phyloP scores from a whole-genome alignment of 2,329 filamentous ascomycete genomes.

The Scopulariopsis brevicaulis region DNA sequence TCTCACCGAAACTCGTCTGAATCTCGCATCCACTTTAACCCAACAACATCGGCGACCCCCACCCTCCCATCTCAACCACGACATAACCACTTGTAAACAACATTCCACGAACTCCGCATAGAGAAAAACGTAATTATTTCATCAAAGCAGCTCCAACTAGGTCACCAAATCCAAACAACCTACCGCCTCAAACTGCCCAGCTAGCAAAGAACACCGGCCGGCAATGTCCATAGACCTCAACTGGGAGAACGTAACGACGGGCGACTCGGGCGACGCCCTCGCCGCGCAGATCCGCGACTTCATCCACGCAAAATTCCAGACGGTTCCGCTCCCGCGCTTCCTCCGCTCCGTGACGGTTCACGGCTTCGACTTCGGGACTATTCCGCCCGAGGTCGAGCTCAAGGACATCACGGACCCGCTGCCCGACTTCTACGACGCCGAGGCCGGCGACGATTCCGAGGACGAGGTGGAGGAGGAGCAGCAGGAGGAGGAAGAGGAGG shows the following conservation, averaged over 20 bases:
- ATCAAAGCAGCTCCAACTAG: not conserved
- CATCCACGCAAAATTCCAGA: slow-evolving; percentile 92
- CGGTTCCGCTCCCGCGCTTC: slow-evolving; percentile 82
- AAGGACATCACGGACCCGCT: slow-evolving; percentile 96
- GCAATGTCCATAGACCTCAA: slow-evolving; percentile 94
- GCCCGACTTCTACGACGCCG: slow-evolving; percentile 89
- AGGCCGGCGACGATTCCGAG: slow-evolving; percentile 40
- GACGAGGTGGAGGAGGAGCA: slow-evolving; percentile 21
- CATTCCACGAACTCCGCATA: not conserved
- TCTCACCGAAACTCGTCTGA: not conserved
- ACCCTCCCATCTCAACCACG: not conserved
- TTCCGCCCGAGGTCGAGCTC: slow-evolving; percentile 76
- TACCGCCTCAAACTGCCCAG: not conserved
- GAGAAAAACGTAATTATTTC: too few relatives aligned
- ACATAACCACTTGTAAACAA: not conserved
- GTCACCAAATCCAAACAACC: not conserved
- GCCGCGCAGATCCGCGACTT: slow-evolving; percentile 84
- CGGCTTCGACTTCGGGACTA: slow-evolving; percentile 80
- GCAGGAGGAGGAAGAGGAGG: slow-evolving; percentile 18
- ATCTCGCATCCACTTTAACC: not conserved
- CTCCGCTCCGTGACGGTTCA: slow-evolving; percentile 94
- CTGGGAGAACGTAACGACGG: slow-evolving; percentile 86
- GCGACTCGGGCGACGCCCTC: slow-evolving; percentile 74
- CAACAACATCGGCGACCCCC: not conserved
- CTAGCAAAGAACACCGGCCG: not conserved